phyloP scores from a whole-genome alignment of 176 grass and related monocot genomes.

The Oryza glaberrima region DNA sequence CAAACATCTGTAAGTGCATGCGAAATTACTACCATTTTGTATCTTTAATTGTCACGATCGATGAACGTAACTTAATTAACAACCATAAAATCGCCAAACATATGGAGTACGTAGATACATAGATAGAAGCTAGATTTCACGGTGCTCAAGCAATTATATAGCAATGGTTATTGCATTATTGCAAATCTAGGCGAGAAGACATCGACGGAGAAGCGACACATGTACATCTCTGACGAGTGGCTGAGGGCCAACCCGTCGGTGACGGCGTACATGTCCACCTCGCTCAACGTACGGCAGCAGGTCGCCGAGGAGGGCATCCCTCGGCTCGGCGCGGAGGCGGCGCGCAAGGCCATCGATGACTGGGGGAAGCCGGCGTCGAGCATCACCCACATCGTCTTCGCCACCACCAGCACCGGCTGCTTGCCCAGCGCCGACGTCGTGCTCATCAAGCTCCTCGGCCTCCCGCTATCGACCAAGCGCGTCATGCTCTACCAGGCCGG shows the following conservation, averaged over 20 bases:
- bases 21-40: too few relatives aligned
- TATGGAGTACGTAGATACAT: too few relatives aligned
- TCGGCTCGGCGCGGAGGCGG: slow-evolving; percentile 49
- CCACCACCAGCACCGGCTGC: too few relatives aligned
- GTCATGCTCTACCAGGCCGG: slow-evolving; percentile 68
- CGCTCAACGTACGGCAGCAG: slow-evolving; percentile 59
- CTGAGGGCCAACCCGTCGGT: slow-evolving; percentile 49
- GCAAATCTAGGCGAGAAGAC: slow-evolving; percentile 56
- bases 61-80: too few relatives aligned
- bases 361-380: slow-evolving; percentile 52
- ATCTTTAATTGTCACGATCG: too few relatives aligned
- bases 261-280: slow-evolving; percentile 51
- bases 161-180: too few relatives aligned
- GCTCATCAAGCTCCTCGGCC: slow-evolving; percentile 58
- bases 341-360: slow-evolving; percentile 52
- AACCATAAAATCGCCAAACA: too few relatives aligned
- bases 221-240: slow-evolving; percentile 51
- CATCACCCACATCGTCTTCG: slow-evolving; percentile 50
- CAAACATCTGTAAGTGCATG: slow-evolving; percentile 12
- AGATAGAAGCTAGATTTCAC: too few relatives aligned
- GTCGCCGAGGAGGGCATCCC: slow-evolving; percentile 51
- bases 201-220: slow-evolving; percentile 53
- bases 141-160: too few relatives aligned
- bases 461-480: slow-evolving; percentile 51
- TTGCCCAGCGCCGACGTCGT: slow-evolving; percentile 19